Evolutionary conservation across 768 basidiomycete genomes (phyloP).

Genomic region (Auricularia sp.): DNA sequence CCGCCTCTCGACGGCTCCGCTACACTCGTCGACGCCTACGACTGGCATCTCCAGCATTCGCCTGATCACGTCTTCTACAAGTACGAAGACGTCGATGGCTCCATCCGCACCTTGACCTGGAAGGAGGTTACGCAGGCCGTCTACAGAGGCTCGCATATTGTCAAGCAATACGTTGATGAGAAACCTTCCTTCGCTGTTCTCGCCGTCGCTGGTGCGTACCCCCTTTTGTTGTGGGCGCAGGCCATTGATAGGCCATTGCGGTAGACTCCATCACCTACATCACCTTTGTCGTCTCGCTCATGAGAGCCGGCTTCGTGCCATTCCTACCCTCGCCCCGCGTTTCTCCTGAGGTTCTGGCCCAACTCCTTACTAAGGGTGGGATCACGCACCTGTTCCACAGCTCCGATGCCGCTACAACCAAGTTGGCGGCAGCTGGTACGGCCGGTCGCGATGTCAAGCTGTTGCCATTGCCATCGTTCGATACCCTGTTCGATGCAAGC

Average conservation of each 20-base stretch:
- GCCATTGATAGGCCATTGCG: not conserved
- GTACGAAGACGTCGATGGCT: not conserved
- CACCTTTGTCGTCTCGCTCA: slow-evolving; percentile 8
- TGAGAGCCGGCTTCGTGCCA: slow-evolving; percentile 13
- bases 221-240: not conserved
- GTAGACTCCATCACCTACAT: slow-evolving; percentile 21
- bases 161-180: not conserved
- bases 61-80: slow-evolving; percentile 22
- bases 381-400: slow-evolving; percentile 20
- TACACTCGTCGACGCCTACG: slow-evolving; percentile 25
- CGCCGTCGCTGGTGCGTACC: not conserved
- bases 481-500: slow-evolving; percentile 12
- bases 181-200: slow-evolving; percentile 7
- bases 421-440: not conserved
- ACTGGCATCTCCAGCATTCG: slow-evolving; percentile 21
- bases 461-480: slow-evolving; percentile 14
- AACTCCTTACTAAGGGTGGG: slow-evolving; percentile 30
- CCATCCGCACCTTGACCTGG: not conserved
- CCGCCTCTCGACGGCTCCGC: slow-evolving; percentile 27
- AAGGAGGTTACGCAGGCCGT: not conserved
- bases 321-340: slow-evolving; percentile 35
- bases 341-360: slow-evolving; percentile 36
- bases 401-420: not conserved
- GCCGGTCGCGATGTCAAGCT: not conserved
- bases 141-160: not conserved